Evolutionary conservation across 345 rosid species (phyloP).

Genomic region (Boechera divaricarpa): DNA sequence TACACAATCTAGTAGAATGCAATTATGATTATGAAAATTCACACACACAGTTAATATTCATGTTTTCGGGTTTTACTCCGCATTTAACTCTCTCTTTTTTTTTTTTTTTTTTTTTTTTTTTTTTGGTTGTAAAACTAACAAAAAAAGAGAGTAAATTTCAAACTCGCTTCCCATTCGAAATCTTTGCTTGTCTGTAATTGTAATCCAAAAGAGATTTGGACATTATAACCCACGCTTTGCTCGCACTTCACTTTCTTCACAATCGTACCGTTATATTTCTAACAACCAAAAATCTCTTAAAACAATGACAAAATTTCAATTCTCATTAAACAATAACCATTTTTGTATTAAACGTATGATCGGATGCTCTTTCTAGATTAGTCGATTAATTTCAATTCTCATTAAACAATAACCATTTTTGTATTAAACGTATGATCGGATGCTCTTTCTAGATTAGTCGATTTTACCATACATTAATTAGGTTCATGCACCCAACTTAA

Average conservation of each 20-base stretch:
- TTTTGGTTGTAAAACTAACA: neutral
- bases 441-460: conserved; percentile 2
- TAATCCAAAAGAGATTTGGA: conserved; percentile 13
- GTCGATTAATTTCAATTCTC: neutral
- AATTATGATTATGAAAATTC: neutral
- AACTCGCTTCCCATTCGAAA: conserved; percentile 10
- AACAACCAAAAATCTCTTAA: neutral
- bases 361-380: neutral
- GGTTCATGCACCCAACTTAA: conserved; percentile 6
- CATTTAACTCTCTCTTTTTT: neutral
- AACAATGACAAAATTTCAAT: neutral
- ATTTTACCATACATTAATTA: neutral
- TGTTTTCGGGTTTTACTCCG: neutral
- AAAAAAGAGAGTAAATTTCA: neutral
- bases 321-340: neutral
- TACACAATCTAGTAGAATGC: neutral
- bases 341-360: conserved; percentile 4
- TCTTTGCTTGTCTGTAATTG: conserved; percentile 8
- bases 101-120: neutral
- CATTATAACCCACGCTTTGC: conserved; percentile 35
- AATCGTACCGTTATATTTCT: neutral
- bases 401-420: neutral
- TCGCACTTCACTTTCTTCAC: conserved; percentile 26
- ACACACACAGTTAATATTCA: neutral
- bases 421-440: no score